Evolutionary conservation across 768 basidiomycete genomes (phyloP).

Genomic region (Tulasnella sp.): DNA sequence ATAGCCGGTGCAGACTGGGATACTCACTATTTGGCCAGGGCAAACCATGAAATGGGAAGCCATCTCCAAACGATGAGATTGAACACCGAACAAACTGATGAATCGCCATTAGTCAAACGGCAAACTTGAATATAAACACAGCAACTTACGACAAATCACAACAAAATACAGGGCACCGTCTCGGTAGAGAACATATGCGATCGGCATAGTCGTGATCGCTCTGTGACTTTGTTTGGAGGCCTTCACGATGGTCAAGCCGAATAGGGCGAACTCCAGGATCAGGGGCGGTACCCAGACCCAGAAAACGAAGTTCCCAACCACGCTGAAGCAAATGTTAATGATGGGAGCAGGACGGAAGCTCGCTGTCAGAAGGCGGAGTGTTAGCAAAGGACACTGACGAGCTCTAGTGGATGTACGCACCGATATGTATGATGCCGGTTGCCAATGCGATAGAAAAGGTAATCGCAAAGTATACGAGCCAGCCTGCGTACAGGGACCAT

Average conservation of each 20-base stretch:
- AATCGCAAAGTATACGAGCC: neutral
- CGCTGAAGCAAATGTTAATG: neutral
- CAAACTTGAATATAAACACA: neutral
- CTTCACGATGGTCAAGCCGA: neutral
- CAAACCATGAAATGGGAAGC: neutral
- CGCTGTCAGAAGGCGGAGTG: neutral
- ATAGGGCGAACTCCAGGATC: neutral
- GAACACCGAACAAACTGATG: constrained; percentile 4
- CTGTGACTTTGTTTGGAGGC: neutral
- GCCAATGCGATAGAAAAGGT: neutral
- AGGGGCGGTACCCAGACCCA: constrained; percentile 2
- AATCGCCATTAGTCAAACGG: neutral
- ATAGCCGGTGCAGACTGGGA: neutral
- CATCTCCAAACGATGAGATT: constrained; percentile 6
- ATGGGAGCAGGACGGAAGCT: neutral
- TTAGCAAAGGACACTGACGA: neutral
- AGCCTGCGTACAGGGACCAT: neutral
- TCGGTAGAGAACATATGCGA: constrained; percentile 2
- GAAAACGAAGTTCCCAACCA: neutral
- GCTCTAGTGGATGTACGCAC: neutral
- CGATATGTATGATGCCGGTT: neutral
- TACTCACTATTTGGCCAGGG: constrained; percentile 5
- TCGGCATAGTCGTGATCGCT: neutral
- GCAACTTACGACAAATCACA: neutral
- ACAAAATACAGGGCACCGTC: constrained; percentile 4